Conservation (phyloP, 805 yeast genomes). For the Peterozyma toletana region DNA sequence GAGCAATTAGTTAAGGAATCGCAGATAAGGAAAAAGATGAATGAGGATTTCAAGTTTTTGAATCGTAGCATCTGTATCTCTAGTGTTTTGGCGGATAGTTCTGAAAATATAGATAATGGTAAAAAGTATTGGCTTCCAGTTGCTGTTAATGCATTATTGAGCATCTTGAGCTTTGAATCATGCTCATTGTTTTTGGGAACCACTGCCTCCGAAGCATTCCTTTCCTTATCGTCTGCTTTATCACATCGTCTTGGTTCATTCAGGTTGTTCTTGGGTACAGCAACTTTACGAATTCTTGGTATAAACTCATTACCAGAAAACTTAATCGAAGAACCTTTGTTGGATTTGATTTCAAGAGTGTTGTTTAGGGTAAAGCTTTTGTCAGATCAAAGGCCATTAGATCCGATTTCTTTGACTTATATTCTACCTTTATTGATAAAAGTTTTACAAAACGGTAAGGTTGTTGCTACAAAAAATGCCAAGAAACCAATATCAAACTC, state of each 20-base stretch:
- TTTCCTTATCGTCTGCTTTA: conserved; percentile 45
- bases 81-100: conserved; percentile 39
- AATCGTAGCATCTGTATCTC: conserved; percentile 48
- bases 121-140: conserved; percentile 63
- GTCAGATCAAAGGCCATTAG: conserved; percentile 67
- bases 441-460: conserved; percentile 62
- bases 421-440: conserved; percentile 66
- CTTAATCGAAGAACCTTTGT: conserved; percentile 42
- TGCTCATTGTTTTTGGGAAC: conserved; percentile 24
- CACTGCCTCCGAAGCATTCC: conserved; percentile 40
- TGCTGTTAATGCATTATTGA: conserved; percentile 45
- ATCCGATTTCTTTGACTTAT: conserved; percentile 61
- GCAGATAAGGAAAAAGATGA: conserved; percentile 41
- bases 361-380: conserved; percentile 70
- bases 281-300: conserved; percentile 53
- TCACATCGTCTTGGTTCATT: conserved; percentile 42
- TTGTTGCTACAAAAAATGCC: conserved; percentile 43
- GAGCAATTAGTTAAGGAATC: conserved; percentile 61
- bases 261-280: conserved; percentile 56
- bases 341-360: conserved; percentile 53
- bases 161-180: conserved; percentile 29
- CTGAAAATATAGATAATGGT: conserved; percentile 55
- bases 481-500: conserved; percentile 44
- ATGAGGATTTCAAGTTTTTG: conserved; percentile 25
- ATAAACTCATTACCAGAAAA: conserved; percentile 38